These are phyloP conservation scores for Amphichorda felina DNA, from an alignment of 2,329 filamentous ascomycete genomes.

Conservation along the genomic window DNA sequence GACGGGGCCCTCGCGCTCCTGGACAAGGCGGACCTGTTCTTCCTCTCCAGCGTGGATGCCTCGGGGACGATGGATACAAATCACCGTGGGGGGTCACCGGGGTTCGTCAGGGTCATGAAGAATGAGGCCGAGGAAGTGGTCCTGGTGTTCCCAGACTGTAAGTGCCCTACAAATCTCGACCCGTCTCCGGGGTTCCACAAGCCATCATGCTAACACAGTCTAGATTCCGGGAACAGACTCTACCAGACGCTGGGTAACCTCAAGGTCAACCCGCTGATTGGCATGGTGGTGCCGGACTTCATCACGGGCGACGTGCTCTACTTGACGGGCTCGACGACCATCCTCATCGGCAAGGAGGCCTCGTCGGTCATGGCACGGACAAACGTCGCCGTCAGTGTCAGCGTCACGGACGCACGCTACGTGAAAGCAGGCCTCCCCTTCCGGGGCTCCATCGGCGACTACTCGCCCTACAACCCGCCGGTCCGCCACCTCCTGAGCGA, in stretches of 20 bases:
- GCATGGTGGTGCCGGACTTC: slow-evolving; percentile 65
- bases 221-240: slow-evolving; percentile 64
- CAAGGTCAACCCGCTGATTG: slow-evolving; percentile 50
- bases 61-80: slow-evolving; percentile 72
- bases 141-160: slow-evolving; percentile 66
- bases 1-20: slow-evolving; percentile 47
- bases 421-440: slow-evolving; percentile 58
- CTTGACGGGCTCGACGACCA: slow-evolving; percentile 54
- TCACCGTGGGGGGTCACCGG: slow-evolving; percentile 61
- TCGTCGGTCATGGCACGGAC: slow-evolving; percentile 51
- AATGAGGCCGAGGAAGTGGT: slow-evolving; percentile 35
- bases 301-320: slow-evolving; percentile 63
- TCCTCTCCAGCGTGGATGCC: slow-evolving; percentile 61
- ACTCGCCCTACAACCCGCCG: slow-evolving; percentile 70
- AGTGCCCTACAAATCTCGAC: slow-evolving; percentile 8
- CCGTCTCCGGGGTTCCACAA: too few relatives aligned
- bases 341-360: slow-evolving; percentile 55
- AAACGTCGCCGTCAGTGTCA: slow-evolving; percentile 62
- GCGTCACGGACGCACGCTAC: slow-evolving; percentile 46
- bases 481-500: slow-evolving; percentile 55
- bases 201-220: too few relatives aligned
- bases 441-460: slow-evolving; percentile 43
- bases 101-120: slow-evolving; percentile 59
- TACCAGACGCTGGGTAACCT: slow-evolving; percentile 81
- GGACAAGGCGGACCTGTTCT: slow-evolving; percentile 59